Percentiles rank a stretch among this genome's conserved stretches.
Evolutionary conservation across 2,329 filamentous ascomycete species (phyloP).

Genomic region (Pseudogymnoascus sp.): DNA sequence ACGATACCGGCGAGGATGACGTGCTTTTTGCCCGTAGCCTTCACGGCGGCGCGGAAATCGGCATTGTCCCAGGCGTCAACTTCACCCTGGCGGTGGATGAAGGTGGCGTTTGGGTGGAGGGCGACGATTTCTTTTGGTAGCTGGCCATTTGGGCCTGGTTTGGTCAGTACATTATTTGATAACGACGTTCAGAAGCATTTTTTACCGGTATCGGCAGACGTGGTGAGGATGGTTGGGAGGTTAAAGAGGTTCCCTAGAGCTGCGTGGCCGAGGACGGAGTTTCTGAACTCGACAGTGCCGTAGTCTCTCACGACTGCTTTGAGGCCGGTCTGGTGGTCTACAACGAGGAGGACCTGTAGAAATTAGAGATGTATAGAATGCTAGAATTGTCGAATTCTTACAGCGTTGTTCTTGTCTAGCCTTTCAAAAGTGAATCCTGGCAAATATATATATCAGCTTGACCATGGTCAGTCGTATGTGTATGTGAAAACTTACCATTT

Average conservation of each 20-base stretch:
- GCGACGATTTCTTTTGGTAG: conserved; percentile 62
- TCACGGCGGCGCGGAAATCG: conserved; percentile 59
- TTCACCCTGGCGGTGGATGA: conserved; percentile 63
- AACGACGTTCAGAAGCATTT: neutral
- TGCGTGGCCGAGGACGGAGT: conserved; percentile 62
- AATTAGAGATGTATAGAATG: neutral
- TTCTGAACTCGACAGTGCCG: conserved; percentile 55
- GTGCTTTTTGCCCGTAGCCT: conserved; percentile 59
- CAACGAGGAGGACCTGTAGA: conserved; percentile 45
- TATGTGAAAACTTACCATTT: neutral
- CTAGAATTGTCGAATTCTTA: conserved; percentile 12
- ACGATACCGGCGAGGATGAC: conserved; percentile 66
- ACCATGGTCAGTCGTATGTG: neutral
- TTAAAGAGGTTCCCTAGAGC: conserved; percentile 59
- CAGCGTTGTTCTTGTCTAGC: conserved; percentile 30
- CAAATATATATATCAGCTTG: neutral
- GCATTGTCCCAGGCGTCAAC: conserved; percentile 72
- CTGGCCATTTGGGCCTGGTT: conserved; percentile 59
- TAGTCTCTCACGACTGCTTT: conserved; percentile 58
- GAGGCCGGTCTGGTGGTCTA: conserved; percentile 55
- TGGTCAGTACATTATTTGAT: conserved; percentile 2
- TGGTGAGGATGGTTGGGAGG: conserved; percentile 63
- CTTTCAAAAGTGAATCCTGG: conserved; percentile 27
- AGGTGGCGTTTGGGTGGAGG: conserved; percentile 58
- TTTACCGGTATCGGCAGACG: conserved; percentile 52